phyloP scores from a whole-genome alignment of 306 rosid genomes.

The Medicago ruthenica region DNA sequence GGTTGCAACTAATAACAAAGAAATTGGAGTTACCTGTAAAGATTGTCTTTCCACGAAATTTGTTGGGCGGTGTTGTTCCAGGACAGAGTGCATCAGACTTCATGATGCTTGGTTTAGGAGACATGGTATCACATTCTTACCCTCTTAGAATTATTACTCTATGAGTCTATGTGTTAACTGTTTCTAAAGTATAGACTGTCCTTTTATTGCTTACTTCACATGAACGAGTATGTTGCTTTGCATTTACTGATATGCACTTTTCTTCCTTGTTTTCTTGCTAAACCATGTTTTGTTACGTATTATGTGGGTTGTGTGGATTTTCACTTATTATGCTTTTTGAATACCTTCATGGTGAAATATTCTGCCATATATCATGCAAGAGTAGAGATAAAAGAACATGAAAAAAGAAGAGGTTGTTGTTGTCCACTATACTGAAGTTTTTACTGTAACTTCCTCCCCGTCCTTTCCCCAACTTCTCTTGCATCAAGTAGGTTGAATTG shows the following conservation, averaged over 20 bases:
- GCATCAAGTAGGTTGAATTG: neutral
- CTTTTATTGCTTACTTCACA: slow-evolving; percentile 33
- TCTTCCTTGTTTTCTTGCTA: slow-evolving; percentile 25
- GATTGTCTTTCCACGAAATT: slow-evolving; percentile 94
- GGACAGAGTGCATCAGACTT: slow-evolving; percentile 77
- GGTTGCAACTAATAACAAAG: slow-evolving; percentile 87
- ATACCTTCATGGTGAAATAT: neutral
- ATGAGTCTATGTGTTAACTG: neutral
- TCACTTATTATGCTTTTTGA: slow-evolving; percentile 26
- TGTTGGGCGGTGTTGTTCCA: slow-evolving; percentile 79
- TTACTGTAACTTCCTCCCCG: slow-evolving; percentile 8
- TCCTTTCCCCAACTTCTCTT: neutral
- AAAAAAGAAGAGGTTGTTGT: neutral
- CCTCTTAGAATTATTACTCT: slow-evolving; percentile 15
- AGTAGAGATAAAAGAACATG: slow-evolving; percentile 9
- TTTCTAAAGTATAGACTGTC: slow-evolving; percentile 15
- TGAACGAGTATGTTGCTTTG: slow-evolving; percentile 31
- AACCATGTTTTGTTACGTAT: slow-evolving; percentile 20
- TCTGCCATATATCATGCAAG: slow-evolving; percentile 20
- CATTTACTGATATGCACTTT: slow-evolving; percentile 13
- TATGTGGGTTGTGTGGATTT: slow-evolving; percentile 15
- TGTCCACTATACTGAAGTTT: slow-evolving; percentile 6
- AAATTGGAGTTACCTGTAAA: slow-evolving; percentile 97
- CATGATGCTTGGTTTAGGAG: slow-evolving; percentile 99
- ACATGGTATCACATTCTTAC: slow-evolving; percentile 71